phyloP scores from a whole-genome alignment of 192 early-diverging fungal genomes.

The Coemansia sp. region DNA sequence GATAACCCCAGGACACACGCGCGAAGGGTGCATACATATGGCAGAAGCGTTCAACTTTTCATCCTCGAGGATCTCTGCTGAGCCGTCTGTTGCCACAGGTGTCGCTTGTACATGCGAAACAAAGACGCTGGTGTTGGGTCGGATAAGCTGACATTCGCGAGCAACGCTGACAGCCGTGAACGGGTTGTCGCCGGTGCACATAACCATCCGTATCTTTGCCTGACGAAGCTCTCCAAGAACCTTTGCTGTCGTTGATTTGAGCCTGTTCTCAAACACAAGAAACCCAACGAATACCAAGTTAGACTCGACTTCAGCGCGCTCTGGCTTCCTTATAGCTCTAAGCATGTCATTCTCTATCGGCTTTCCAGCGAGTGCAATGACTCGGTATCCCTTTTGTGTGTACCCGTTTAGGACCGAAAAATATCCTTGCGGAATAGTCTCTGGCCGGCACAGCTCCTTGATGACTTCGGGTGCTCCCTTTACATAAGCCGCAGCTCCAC shows the following conservation, averaged over 20 bases:
- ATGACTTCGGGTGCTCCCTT: conserved; percentile 98
- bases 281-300: conserved; percentile 87
- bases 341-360: conserved; percentile 50
- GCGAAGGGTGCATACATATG: background rate
- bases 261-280: conserved; percentile 96
- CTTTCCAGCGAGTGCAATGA: conserved; percentile 88
- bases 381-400: conserved; percentile 91
- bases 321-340: conserved; percentile 52
- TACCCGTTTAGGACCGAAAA: conserved; percentile 69
- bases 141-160: conserved; percentile 84
- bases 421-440: conserved; percentile 79
- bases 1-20: background rate
- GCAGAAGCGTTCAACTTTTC: conserved; percentile 1
- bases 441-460: conserved; percentile 72
- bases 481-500: conserved; percentile 60
- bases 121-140: conserved; percentile 67
- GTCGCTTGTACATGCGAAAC: conserved; percentile 62
- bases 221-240: conserved; percentile 73
- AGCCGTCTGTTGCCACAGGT: background rate
- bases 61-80: background rate
- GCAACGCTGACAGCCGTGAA: conserved; percentile 93
- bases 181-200: conserved; percentile 99
- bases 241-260: conserved; percentile 77
- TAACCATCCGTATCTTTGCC: conserved; percentile 85
- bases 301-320: conserved; percentile 74